Evolutionary conservation across 176 grass and related monocot genomes (phyloP), one percentile per base, ranked within the genome.

Genomic region (Pharus latifolius): DNA sequence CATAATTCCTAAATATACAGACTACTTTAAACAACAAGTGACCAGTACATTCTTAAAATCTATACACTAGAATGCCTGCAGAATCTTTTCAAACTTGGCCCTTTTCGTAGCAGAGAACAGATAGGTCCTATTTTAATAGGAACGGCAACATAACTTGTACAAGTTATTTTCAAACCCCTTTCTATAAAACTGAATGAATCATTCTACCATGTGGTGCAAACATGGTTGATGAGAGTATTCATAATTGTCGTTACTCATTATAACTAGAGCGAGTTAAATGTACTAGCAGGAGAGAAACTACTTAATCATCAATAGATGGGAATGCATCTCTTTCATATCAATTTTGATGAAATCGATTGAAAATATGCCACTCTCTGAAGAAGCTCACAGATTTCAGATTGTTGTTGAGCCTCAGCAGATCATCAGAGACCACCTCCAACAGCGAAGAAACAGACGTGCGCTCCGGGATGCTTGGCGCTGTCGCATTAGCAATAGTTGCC

Each of bases 301-400:
- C 0, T 22, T 17, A 4, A 12, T 10, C 19, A 23, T 31, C 6
- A 1, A 4, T 25, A 38, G 5, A 49, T 43, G 78, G 13, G 16
- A 16, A 56, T 66, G 25, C 38, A 35, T 31, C 4, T 67, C 27
- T 10, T 59, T 0, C 20, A 72, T 18, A 40, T 14, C 25, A 55
- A 32, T 51, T 28, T 8, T 3, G 7, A 49, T 47, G 0, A 14
- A 54, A 17, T 4, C 30, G 28, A 48, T 67, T 37, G 40, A 61
- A 69, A 64, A 43, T 4, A 72, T 53, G 16, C 12, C 29, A 25
- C 74, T 56, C 73, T 6, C 10, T 4, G 3, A 63, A 54, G 28
- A 51, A 66, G 69, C 84, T 99, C 70, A 94, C 95, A 63, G 90
- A 85, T 77, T 99, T 94, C 20, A 99, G 79, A 72, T 99, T 99